Percentiles rank a stretch among this genome's conserved stretches.
Evolutionary conservation across 495 filamentous ascomycete species (phyloP).

Genomic region (Xylaria nigripes): DNA sequence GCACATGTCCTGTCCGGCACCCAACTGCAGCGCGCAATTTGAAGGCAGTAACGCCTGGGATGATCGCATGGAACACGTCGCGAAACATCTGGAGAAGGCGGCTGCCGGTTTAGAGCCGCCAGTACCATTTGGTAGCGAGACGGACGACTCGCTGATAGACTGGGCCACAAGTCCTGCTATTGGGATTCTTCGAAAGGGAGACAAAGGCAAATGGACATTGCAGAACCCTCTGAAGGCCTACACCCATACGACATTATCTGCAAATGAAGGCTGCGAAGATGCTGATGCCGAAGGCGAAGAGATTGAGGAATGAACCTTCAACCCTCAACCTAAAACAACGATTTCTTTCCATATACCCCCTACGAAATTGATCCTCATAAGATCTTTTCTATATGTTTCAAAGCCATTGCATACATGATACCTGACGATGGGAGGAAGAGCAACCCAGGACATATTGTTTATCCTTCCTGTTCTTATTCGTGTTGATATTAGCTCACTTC

Average conservation of each 20-base stretch:
- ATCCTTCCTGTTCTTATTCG: too few relatives aligned
- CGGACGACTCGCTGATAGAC: slow-evolving; percentile 32
- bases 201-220: slow-evolving; percentile 24
- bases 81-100: slow-evolving; percentile 62
- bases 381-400: not conserved
- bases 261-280: slow-evolving; percentile 19
- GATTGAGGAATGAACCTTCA: slow-evolving; percentile 16
- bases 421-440: too few relatives aligned
- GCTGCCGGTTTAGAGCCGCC: slow-evolving; percentile 25
- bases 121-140: slow-evolving; percentile 31
- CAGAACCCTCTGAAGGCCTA: slow-evolving; percentile 26
- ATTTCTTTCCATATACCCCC: not conserved
- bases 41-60: slow-evolving; percentile 64
- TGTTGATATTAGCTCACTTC: too few relatives aligned
- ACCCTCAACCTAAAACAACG: not conserved
- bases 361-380: not conserved
- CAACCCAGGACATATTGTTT: too few relatives aligned
- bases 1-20: slow-evolving; percentile 56
- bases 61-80: slow-evolving; percentile 83
- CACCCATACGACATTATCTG: not conserved
- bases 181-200: slow-evolving; percentile 30
- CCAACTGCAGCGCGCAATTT: slow-evolving; percentile 51
- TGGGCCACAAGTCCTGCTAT: slow-evolving; percentile 39
- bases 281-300: slow-evolving; percentile 25
- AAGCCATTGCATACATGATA: not conserved